These are phyloP conservation scores for Euphorbia schlechtendalii DNA, from an alignment of 441 rosid species.

Conservation along the genomic window DNA sequence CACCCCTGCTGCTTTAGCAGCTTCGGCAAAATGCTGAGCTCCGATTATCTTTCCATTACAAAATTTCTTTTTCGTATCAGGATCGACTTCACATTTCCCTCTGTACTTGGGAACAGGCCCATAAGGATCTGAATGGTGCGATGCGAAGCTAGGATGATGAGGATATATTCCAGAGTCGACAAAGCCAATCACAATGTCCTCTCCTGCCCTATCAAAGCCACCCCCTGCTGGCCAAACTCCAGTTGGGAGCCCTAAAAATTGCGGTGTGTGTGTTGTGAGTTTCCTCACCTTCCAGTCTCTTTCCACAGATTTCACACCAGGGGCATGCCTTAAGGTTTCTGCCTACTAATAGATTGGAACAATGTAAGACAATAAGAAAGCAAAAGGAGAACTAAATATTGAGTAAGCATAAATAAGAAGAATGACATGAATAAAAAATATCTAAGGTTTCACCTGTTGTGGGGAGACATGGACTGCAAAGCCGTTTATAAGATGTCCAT, in stretches of 20 bases:
- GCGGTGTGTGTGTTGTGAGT: conserved; percentile 88
- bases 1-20: conserved; percentile 88
- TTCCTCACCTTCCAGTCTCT: conserved; percentile 95
- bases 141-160: conserved; percentile 84
- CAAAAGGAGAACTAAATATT: conserved; percentile 14
- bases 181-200: conserved; percentile 89
- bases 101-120: conserved; percentile 74
- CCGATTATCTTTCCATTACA: conserved; percentile 96
- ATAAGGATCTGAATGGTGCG: conserved; percentile 56
- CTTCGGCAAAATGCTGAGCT: conserved; percentile 96
- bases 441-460: conserved; percentile 64
- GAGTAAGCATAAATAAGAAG: not conserved
- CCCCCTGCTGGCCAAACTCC: conserved; percentile 99
- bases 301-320: conserved; percentile 72
- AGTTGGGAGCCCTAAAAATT: conserved; percentile 91
- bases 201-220: conserved; percentile 91
- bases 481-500: conserved; percentile 90
- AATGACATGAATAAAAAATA: conserved; percentile 3
- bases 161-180: conserved; percentile 94
- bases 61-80: conserved; percentile 54
- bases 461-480: conserved; percentile 82
- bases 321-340: conserved; percentile 62
- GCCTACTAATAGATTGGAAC: conserved; percentile 71
- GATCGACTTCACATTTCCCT: conserved; percentile 91
- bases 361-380: conserved; percentile 32